Base-by-base conservation (phyloP, 768 basidiomycete species). In the Leccinum imitatum region DNA sequence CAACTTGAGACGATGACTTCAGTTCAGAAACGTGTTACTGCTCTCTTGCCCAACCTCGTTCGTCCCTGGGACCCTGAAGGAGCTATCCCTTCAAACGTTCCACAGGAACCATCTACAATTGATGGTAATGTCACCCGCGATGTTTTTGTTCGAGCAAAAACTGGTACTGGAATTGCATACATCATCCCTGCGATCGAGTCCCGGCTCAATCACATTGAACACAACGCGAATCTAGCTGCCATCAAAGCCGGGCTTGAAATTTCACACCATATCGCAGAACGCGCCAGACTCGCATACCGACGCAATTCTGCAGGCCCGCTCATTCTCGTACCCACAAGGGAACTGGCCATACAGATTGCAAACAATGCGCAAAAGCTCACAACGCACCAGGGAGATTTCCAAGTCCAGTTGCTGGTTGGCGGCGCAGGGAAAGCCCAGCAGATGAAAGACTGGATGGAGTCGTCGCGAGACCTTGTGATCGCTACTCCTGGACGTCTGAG, bases 101-200 rank as follows among this genome's bases (percentile, higher is more conserved):
- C 50, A 0, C 54, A 39, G 53, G 48, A 53, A n/a, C 53, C 56
- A 21, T 50, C 59, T 8, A 19, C 14, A 2, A 5, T 61, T 14
- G 56, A 67, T 39, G 41, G 64, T 11, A 59, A 59, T 9, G 44
- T 62, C 8, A 59, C 71, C 10, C 83, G 87, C 6, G 94, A 98
- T 71, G 73, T 95, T 23, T 79, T 96, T 50, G 92, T 95, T 58
- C 88, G 91, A 70, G 90, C 93, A 5, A 90, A 87, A 71, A 93
- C 93, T 0, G 92, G 93, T 30, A 93, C 93, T 0, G 93, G 92
- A 33, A 96, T 94, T 35, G 92, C 86, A 0, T 96, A 95, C 79
- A 84, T 97, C 57, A 80, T 96, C 19, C 93, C 93, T 9, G 91
- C 91, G 6, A 81, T 95, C 62, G 91, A 95, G 68, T 80, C 87